These are phyloP conservation scores for Podila minutissima DNA, from an alignment of 192 early-diverging fungal genomes.

Conservation along the genomic window DNA sequence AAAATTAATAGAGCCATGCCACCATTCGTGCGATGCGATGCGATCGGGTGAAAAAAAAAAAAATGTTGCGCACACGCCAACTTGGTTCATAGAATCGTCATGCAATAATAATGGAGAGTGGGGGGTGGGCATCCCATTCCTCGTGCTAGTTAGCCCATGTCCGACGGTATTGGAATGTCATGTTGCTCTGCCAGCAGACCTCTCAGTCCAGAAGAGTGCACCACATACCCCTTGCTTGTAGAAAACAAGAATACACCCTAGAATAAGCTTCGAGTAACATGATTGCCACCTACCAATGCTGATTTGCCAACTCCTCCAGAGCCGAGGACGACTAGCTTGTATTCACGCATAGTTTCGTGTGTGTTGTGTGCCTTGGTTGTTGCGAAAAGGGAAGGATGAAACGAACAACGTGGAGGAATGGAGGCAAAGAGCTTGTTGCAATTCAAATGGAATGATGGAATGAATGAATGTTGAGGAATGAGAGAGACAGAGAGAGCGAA, in stretches of 20 bases:
- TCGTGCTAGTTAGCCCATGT: not conserved
- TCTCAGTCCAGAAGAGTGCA: not conserved
- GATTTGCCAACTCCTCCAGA: conserved; percentile 92
- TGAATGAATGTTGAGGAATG: not conserved
- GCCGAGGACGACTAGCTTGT: conserved; percentile 95
- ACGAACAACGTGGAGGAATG: not conserved
- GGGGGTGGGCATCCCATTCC: too few relatives aligned
- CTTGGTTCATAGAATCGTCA: not conserved
- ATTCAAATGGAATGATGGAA: not conserved
- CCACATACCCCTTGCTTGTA: not conserved
- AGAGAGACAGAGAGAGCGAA: not conserved
- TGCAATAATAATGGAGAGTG: too few relatives aligned
- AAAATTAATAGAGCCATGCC: not conserved
- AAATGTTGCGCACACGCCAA: not conserved
- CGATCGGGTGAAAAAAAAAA: not conserved
- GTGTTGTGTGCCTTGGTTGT: not conserved
- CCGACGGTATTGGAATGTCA: not conserved
- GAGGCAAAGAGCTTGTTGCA: not conserved
- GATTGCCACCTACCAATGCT: conserved; percentile 67
- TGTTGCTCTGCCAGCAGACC: not conserved
- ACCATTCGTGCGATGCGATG: not conserved
- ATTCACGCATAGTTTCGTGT: conserved; percentile 78
- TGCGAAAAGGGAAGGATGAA: not conserved
- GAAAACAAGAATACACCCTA: not conserved
- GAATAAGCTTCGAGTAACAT: not conserved